phyloP scores from a whole-genome alignment of 1,284 basidiomycete genomes.

The Microbotryum saponariae region DNA sequence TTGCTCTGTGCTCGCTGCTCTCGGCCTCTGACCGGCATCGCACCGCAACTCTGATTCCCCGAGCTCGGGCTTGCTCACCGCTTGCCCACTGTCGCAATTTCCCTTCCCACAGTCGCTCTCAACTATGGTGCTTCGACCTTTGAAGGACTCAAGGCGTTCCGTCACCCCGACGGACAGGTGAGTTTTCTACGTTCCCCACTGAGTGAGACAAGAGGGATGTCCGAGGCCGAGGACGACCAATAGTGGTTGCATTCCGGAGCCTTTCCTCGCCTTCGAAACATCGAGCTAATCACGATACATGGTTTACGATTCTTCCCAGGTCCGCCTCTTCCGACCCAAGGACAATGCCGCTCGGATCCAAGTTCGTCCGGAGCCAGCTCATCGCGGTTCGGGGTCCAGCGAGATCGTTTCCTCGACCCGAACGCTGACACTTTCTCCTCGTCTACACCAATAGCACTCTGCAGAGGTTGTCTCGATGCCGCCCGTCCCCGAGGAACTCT shows the following conservation, averaged over 20 bases:
- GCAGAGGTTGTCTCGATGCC: slow-evolving; percentile 39
- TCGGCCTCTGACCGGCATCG: too few species aligned
- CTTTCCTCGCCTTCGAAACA: not conserved
- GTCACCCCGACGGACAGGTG: slow-evolving; percentile 25
- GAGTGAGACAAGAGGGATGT: too few species aligned
- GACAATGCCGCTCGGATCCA: slow-evolving; percentile 39
- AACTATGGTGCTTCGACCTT: slow-evolving; percentile 39
- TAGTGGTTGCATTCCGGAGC: too few species aligned
- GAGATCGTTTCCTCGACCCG: not conserved
- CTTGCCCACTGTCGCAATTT: too few species aligned
- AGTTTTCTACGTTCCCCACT: not conserved
- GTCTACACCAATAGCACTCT: slow-evolving; percentile 24
- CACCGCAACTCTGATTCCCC: too few species aligned
- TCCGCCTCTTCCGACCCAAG: slow-evolving; percentile 41
- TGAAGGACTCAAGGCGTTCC: slow-evolving; percentile 40
- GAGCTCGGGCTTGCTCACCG: too few species aligned
- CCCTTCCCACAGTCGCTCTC: slow-evolving; percentile 31
- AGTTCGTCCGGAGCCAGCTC: not conserved
- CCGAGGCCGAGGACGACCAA: too few species aligned
- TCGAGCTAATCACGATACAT: not conserved
- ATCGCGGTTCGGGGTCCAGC: not conserved
- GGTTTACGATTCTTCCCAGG: slow-evolving; percentile 10
- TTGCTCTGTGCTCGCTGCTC: too few species aligned
- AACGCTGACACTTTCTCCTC: not conserved
- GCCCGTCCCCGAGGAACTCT: slow-evolving; percentile 34